Base-by-base conservation (phyloP, 1,139 yeast species). In the Scheffersomyces segobiensis region DNA sequence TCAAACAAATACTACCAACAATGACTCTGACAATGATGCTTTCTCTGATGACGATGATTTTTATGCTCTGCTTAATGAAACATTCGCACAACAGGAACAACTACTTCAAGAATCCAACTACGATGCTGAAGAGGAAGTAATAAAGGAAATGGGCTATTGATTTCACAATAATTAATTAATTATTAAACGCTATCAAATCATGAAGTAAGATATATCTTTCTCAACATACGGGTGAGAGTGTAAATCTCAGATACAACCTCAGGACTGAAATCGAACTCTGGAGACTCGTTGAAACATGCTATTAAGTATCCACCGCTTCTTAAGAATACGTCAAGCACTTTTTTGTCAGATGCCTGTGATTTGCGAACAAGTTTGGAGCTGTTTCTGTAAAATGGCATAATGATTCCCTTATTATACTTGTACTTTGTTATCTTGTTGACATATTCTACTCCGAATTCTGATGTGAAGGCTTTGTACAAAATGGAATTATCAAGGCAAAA, bases 241-340 rank as follows among this genome's bases (percentile, higher is more conserved):
- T 74, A 80, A 6, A 86, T 78, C 53, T 78, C 78, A 52, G 86
- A 85, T 39, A 87, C 75, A 56, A 78, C 78, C 2, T 76, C 78
- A 0, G 78, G 77, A 14, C 74, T 68, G 55, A 84, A 74, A 3
- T 66, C 70, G 12, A 73, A 71, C 26, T 70, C 67, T 0, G 53
- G 47, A 3, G 65, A 62, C 49, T 75, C 72, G 55, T 76, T 76
- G 65, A 86, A 85, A 14, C 83, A 80, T 1, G 83, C 86, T 63
- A 88, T 75, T 50, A 87, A 67, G 62, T 77, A 87, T 0, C 91
- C 91, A 0, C 89, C 88, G 18, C 84, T 77, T 60, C 84, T 76
- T 59, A 82, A 73, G 61, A 77, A 82, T 17, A 86, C 74, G 32
- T 82, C 84, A 52, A 79, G 65, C 53, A 53, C 50, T 59, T 24